phyloP scores from a whole-genome alignment of 139 green algal genomes.

The Zygnema cylindricum region DNA sequence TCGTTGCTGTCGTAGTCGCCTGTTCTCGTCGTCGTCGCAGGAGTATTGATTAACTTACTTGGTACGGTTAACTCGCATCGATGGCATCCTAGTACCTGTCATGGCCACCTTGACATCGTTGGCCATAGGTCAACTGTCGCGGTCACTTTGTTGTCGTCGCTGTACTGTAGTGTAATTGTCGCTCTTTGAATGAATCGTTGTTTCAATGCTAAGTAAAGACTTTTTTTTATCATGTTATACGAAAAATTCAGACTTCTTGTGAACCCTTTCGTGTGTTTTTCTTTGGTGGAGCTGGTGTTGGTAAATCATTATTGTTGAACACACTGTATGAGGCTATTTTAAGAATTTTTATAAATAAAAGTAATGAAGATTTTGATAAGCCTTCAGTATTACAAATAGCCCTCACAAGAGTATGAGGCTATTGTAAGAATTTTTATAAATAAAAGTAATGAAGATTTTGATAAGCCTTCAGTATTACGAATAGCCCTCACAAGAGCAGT shows the following conservation, averaged over 20 bases:
- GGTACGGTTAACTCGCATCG: too few relatives aligned
- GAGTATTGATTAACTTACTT: not conserved
- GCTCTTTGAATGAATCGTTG: not conserved
- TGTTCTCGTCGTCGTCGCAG: not conserved
- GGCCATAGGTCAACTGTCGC: too few relatives aligned
- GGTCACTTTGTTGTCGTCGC: not conserved
- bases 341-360: not conserved
- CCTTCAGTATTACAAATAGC: not conserved
- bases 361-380: not conserved
- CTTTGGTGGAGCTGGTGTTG: slow-evolving; percentile 5
- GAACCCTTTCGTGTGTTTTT: not conserved
- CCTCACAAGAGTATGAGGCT: too few relatives aligned
- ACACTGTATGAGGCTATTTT: not conserved
- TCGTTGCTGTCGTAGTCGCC: too few relatives aligned
- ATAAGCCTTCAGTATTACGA: not conserved
- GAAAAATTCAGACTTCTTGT: not conserved
- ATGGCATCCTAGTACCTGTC: too few relatives aligned
- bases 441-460: not conserved
- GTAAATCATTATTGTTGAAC: slow-evolving; percentile 6
- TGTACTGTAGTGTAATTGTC: not conserved
- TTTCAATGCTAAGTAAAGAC: not conserved
- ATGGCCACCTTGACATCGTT: too few relatives aligned
- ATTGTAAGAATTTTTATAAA: slow-evolving; percentile 14
- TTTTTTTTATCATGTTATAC: slow-evolving; percentile 16
- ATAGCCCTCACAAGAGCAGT: not conserved